phyloP scores from a whole-genome alignment of 345 rosid genomes.

The Sisymbrium altissimum region DNA sequence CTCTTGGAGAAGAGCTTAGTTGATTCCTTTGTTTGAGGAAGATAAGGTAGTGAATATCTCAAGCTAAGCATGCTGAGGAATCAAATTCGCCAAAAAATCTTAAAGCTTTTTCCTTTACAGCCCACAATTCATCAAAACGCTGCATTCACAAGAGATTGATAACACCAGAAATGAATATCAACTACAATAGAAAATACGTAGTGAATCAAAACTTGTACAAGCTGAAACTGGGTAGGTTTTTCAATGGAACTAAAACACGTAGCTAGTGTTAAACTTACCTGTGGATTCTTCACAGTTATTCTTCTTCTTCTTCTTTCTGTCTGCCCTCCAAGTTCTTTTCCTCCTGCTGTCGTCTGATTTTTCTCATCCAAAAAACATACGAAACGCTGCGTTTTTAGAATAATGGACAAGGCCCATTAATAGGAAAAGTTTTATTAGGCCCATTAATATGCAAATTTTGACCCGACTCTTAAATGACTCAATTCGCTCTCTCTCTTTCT shows the following conservation, averaged over 20 bases:
- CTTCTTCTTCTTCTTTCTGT: neutral
- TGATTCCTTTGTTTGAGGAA: slow-evolving; percentile 42
- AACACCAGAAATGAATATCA: neutral
- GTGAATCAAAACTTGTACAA: neutral
- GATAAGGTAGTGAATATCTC: slow-evolving; percentile 48
- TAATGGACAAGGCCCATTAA: slow-evolving; percentile 1
- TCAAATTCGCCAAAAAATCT: neutral
- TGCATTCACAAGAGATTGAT: neutral
- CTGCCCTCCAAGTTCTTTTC: neutral
- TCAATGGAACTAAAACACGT: neutral
- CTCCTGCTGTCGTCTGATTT: neutral
- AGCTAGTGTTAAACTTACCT: neutral
- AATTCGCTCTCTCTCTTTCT: neutral
- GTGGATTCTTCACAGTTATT: neutral
- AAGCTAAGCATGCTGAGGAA: slow-evolving; percentile 54
- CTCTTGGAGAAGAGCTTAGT: slow-evolving; percentile 25
- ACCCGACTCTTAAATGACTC: slow-evolving; percentile 3
- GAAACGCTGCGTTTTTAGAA: neutral
- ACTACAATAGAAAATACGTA: neutral
- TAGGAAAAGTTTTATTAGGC: neutral
- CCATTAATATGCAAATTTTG: slow-evolving; percentile 4
- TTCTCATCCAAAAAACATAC: slow-evolving; percentile 9
- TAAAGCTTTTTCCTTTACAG: neutral
- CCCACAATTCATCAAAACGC: neutral
- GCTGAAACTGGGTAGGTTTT: neutral